Conservation (phyloP, 176 grass and related monocot species). For the Carex parvula region DNA sequence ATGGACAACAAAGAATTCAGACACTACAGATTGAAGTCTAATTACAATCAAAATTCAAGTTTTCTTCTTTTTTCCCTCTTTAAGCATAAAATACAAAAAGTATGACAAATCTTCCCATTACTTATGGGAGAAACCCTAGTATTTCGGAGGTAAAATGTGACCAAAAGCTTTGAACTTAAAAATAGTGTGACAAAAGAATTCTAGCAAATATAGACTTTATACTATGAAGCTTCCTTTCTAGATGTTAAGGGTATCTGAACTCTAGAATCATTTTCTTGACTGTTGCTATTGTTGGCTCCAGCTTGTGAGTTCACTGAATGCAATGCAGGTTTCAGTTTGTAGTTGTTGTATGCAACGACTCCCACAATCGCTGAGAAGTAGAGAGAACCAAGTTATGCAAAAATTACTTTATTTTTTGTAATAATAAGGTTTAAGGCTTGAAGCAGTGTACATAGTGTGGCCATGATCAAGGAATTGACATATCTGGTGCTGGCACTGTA, state of each 20-base stretch:
- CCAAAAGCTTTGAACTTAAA: background rate
- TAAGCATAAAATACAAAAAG: background rate
- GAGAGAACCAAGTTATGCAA: background rate
- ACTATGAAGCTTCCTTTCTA: conserved; percentile 43
- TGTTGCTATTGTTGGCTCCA: conserved; percentile 26
- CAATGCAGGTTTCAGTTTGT: conserved; percentile 52
- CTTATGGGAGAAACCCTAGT: conserved; percentile 10
- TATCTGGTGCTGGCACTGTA: background rate
- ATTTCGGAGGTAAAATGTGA: background rate
- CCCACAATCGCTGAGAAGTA: conserved; percentile 78
- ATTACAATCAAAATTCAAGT: background rate
- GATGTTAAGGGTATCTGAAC: conserved; percentile 41
- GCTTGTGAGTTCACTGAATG: conserved; percentile 41
- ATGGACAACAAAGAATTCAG: conserved; percentile 7
- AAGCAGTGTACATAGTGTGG: background rate
- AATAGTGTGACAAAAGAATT: background rate
- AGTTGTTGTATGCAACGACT: conserved; percentile 90
- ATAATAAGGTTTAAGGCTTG: background rate
- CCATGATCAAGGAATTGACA: background rate
- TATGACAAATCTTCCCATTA: background rate
- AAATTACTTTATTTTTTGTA: conserved; percentile 17
- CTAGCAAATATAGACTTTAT: background rate
- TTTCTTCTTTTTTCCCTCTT: background rate
- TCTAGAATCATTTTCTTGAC: conserved; percentile 35
- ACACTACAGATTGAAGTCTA: background rate